Percentiles rank a stretch among this genome's conserved stretches.
Evolutionary conservation across 192 early-diverging fungal genomes (phyloP).

Genomic region (Podila clonocystis): DNA sequence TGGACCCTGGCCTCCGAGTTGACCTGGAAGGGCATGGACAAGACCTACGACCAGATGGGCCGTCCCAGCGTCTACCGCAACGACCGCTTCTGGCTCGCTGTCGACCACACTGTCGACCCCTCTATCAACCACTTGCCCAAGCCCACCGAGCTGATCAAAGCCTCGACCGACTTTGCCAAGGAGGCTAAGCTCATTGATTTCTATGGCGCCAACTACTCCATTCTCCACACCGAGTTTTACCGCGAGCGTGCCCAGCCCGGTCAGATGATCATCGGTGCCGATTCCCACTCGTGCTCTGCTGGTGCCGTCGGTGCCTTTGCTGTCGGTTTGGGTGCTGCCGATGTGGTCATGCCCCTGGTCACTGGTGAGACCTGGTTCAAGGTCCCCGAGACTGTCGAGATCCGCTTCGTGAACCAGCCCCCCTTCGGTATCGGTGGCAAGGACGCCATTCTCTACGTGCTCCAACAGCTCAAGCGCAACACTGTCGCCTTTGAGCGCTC

Average conservation of each 20-base stretch:
- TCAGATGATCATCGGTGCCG: constrained; percentile 82
- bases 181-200: constrained; percentile 79
- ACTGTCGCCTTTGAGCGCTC: constrained; percentile 84
- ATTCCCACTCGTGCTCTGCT: constrained; percentile 85
- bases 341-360: constrained; percentile 85
- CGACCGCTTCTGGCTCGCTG: constrained; percentile 85
- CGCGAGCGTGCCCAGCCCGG: constrained; percentile 85
- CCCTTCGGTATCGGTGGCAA: constrained; percentile 86
- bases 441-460: constrained; percentile 82
- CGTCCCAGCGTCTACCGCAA: constrained; percentile 78
- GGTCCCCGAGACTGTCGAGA: constrained; percentile 84
- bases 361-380: constrained; percentile 87
- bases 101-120: constrained; percentile 83
- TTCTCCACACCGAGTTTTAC: constrained; percentile 88
- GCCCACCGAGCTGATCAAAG: constrained; percentile 72
- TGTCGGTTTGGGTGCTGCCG: constrained; percentile 83
- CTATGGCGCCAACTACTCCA: constrained; percentile 81
- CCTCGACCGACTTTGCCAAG: constrained; percentile 72
- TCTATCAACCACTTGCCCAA: constrained; percentile 77
- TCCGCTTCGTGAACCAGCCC: constrained; percentile 76
- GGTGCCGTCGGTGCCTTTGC: constrained; percentile 83
- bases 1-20: constrained; percentile 86
- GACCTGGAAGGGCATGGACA: constrained; percentile 90
- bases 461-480: constrained; percentile 86
- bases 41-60: constrained; percentile 84